Base-by-base conservation (phyloP, 176 grass and related monocot genomes). In the Lolium rigidum region DNA sequence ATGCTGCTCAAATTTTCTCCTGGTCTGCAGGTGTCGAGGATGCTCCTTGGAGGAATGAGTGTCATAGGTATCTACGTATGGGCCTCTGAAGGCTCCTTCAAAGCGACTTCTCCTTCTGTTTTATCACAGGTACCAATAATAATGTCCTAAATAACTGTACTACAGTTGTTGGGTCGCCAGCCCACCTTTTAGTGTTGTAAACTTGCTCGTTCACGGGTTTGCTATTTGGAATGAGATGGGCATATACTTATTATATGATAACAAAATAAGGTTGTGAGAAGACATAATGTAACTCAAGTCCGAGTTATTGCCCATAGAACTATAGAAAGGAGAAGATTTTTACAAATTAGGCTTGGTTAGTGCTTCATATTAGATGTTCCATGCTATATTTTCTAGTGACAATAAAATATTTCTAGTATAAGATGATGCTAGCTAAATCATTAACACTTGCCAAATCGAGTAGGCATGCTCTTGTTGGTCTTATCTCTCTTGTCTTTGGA, bases 1-100 rank as follows among this genome's bases (percentile, higher is more conserved):
- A 41, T 17, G 5, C 25, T 38, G 21, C 15, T 44, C 9, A 65
- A 67, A 26, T 56, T 17, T 86, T 81, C 57, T 63, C 26, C 43
- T 6, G 41, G 10, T 74, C 46, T 80, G 26, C 81, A 94, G 95
- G 95, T 95, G 51, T 95, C 90, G 5, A 91, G 82, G 81, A 98
- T 98, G 91, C 90, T 98, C 10, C 82, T 98, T n/a, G 96, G 96
- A 89, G 93, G 93, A 55, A 95, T 92, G 88, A 85, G 74, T 55
- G 93, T 94, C 21, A 87, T 93, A 24, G 96, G 96, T 38, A 83
- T 94, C 43, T 98, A 98, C 58, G 15, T 98, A 31, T 98, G 95
- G 95, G 86, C 95, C 37, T 90, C 93, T 10, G 96, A 98, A 77
- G 86, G 86, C 38, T 92, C 91, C 7, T 94, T 95, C 81, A 98